Evolutionary conservation across 345 rosid genomes (phyloP).

Genomic region (Eucalyptus curtisii): DNA sequence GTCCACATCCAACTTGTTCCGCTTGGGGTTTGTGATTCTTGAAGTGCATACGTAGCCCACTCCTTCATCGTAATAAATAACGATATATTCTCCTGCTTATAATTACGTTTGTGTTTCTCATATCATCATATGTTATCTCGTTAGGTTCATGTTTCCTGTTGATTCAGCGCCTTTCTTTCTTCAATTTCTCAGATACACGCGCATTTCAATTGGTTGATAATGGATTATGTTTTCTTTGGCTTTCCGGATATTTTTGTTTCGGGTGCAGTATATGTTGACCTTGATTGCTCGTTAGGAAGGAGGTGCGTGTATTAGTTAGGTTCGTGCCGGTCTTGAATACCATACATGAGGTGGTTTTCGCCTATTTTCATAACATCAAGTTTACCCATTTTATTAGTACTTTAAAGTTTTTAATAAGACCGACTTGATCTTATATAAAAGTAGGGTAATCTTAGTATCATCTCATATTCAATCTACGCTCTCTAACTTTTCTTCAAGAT

Average conservation of each 20-base stretch:
- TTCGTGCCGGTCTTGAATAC: not conserved
- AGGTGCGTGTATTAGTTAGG: not conserved
- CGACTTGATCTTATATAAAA: not conserved
- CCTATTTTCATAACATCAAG: not conserved
- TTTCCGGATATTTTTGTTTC: not conserved
- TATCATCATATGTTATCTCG: not conserved
- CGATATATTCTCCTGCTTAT: not conserved
- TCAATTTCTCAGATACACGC: not conserved
- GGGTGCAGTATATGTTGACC: not conserved
- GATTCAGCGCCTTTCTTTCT: not conserved
- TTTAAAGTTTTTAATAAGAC: not conserved
- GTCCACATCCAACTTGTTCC: not conserved
- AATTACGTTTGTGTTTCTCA: not conserved
- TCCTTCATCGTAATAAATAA: constrained; percentile 13
- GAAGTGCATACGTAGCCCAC: constrained; percentile 27
- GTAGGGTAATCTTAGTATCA: not conserved
- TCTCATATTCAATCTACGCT: not conserved
- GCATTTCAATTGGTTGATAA: not conserved
- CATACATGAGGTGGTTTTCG: not conserved
- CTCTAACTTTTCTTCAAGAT: not conserved
- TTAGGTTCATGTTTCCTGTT: not conserved
- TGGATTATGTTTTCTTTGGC: not conserved
- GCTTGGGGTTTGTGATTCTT: constrained; percentile 6
- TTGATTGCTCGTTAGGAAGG: not conserved
- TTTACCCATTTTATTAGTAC: not conserved